Evolutionary conservation across 306 rosid species (phyloP).

Genomic region (Castanea mollissima): DNA sequence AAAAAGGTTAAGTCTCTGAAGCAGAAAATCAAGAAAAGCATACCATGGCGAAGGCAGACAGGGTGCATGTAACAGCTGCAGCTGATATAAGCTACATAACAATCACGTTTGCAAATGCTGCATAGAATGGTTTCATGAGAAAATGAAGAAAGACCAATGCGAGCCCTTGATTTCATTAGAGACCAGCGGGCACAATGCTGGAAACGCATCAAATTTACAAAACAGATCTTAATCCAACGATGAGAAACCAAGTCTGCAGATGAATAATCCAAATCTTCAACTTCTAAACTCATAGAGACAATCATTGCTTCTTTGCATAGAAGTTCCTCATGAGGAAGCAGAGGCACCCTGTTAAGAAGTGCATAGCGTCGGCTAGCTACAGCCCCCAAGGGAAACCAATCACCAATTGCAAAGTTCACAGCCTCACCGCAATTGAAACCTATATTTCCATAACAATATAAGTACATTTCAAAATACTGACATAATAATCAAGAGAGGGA

Average conservation of each 20-base stretch:
- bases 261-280: constrained; percentile 61
- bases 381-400: constrained; percentile 96
- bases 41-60: constrained; percentile 94
- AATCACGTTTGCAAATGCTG: constrained; percentile 89
- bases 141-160: constrained; percentile 49
- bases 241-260: constrained; percentile 53
- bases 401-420: constrained; percentile 91
- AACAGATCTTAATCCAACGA: constrained; percentile 52
- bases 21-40: constrained; percentile 22
- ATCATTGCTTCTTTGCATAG: constrained; percentile 93
- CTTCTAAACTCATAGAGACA: constrained; percentile 56
- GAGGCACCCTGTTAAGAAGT: constrained; percentile 74
- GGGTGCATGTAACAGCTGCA: constrained; percentile 77
- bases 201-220: constrained; percentile 78
- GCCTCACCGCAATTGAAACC: constrained; percentile 99
- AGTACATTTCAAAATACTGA: not conserved
- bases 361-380: constrained; percentile 90
- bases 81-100: constrained; percentile 68
- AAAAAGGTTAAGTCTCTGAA: not conserved
- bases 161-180: constrained; percentile 62
- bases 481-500: constrained; percentile 1
- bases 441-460: constrained; percentile 23
- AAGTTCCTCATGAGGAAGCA: constrained; percentile 94
- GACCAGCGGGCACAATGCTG: constrained; percentile 88
- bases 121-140: constrained; percentile 73